Evolutionary conservation across 2,329 filamentous ascomycete species (phyloP).

Genomic region (Aspergillus ochraceoroseus): DNA sequence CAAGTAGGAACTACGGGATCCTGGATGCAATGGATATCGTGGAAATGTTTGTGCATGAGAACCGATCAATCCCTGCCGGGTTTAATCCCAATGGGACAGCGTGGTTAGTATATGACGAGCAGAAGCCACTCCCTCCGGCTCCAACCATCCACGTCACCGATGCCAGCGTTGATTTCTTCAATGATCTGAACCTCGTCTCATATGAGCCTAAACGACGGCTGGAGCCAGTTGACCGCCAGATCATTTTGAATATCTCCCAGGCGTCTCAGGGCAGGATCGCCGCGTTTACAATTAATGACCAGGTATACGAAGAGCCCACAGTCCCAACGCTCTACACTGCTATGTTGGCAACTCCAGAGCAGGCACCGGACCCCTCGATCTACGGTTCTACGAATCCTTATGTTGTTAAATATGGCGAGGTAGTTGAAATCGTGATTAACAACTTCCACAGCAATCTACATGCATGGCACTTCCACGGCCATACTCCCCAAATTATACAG

Average conservation of each 20-base stretch:
- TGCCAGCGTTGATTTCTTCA: slow-evolving; percentile 51
- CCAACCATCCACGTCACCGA: slow-evolving; percentile 56
- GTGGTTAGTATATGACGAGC: slow-evolving; percentile 51
- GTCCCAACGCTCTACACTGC: slow-evolving; percentile 77
- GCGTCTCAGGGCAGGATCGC: slow-evolving; percentile 56
- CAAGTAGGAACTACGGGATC: slow-evolving; percentile 61
- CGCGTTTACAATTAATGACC: slow-evolving; percentile 65
- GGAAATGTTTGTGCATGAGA: slow-evolving; percentile 34
- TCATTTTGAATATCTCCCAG: slow-evolving; percentile 41
- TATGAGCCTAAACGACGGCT: slow-evolving; percentile 24
- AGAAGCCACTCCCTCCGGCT: slow-evolving; percentile 47
- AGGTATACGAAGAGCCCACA: slow-evolving; percentile 68
- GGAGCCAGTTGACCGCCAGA: slow-evolving; percentile 29
- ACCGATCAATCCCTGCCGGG: slow-evolving; percentile 52
- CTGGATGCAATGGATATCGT: slow-evolving; percentile 65
- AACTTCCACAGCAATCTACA: slow-evolving; percentile 38
- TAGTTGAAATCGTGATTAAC: slow-evolving; percentile 38
- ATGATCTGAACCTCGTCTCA: slow-evolving; percentile 52
- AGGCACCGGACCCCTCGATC: slow-evolving; percentile 54
- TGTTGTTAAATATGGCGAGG: slow-evolving; percentile 59
- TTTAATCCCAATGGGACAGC: slow-evolving; percentile 56
- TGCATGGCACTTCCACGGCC: slow-evolving; percentile 51
- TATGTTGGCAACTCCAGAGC: slow-evolving; percentile 52
- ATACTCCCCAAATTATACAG: slow-evolving; percentile 45
- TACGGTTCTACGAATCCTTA: slow-evolving; percentile 67